phyloP scores from a whole-genome alignment of 1,139 yeast species.

The Candida dubliniensis region DNA sequence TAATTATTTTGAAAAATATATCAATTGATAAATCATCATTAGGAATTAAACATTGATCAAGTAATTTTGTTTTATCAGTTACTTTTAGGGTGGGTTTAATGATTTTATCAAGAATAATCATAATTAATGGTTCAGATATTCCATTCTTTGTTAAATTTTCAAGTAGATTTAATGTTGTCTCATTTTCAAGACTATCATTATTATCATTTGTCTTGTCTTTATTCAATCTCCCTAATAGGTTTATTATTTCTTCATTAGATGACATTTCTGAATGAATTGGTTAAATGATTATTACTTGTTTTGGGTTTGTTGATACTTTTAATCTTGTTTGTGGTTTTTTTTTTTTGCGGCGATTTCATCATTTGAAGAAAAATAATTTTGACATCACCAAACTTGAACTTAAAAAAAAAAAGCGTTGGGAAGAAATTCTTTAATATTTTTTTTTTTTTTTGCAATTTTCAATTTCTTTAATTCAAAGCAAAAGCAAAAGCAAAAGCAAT shows the following conservation, averaged over 20 bases:
- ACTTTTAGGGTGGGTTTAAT: slow-evolving; percentile 6
- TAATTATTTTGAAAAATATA: slow-evolving; percentile 22
- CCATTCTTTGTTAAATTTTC: slow-evolving; percentile 4
- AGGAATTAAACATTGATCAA: slow-evolving; percentile 14
- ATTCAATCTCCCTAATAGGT: slow-evolving; percentile 1
- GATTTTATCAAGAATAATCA: slow-evolving; percentile 5
- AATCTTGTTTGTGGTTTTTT: background rate
- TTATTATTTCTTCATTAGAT: slow-evolving; percentile 3
- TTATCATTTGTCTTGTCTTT: background rate
- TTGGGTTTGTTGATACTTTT: background rate
- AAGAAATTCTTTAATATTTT: background rate
- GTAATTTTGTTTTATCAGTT: slow-evolving; percentile 10
- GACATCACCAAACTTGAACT: no score
- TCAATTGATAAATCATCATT: slow-evolving; percentile 9
- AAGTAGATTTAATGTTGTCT: background rate
- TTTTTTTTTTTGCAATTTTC: no score
- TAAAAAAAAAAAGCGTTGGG: no score
- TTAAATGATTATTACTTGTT: background rate
- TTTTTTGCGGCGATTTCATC: no score
- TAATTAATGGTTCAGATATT: slow-evolving; percentile 1
- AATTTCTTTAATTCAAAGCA: no score
- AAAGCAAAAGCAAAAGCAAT: no score
- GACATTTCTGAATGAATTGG: slow-evolving; percentile 1
- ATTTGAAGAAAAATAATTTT: no score
- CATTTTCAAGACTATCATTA: background rate